Percentiles rank a stretch among this genome's conserved stretches.
phyloP scores from a whole-genome alignment of 2,329 filamentous ascomycete genomes.

The Epichloe scottii region DNA sequence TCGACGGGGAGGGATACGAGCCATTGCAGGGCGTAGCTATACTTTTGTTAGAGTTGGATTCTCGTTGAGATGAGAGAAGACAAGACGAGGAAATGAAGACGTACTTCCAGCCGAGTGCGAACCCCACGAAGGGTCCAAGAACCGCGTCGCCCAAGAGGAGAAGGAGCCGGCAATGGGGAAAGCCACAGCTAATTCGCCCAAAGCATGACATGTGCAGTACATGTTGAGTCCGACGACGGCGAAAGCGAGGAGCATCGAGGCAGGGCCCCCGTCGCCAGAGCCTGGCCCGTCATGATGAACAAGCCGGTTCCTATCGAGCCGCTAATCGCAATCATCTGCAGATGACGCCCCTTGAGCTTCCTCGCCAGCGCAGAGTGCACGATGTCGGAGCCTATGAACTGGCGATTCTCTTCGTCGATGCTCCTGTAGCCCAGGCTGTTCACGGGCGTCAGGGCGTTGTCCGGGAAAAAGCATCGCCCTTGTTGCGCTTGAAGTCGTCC shows the following conservation, averaged over 20 bases:
- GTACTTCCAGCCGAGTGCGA: conserved; percentile 89
- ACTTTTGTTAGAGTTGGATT: too few species aligned
- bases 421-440: conserved; percentile 19
- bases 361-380: conserved; percentile 63
- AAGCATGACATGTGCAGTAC: conserved; percentile 80
- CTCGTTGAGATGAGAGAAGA: not conserved
- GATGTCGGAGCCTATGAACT: conserved; percentile 55
- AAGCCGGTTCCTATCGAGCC: conserved; percentile 73
- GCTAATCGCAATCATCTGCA: conserved; percentile 97
- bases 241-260: conserved; percentile 64
- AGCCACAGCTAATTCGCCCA: conserved; percentile 82
- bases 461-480: conserved; percentile 34
- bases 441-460: conserved; percentile 25
- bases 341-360: conserved; percentile 67
- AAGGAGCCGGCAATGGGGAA: conserved; percentile 91
- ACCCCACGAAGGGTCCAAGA: conserved; percentile 86
- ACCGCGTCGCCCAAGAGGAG: conserved; percentile 80
- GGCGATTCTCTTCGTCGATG: conserved; percentile 41
- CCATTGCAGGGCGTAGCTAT: conserved; percentile 73
- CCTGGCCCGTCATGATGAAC: conserved; percentile 69
- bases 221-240: conserved; percentile 71
- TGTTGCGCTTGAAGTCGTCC: conserved; percentile 52
- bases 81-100: conserved; percentile 15
- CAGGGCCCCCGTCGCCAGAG: conserved; percentile 64
- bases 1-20: conserved; percentile 71